Evolutionary conservation across 176 grass and related monocot genomes (phyloP).

Genomic region (Hsuehochloa calcarea): DNA sequence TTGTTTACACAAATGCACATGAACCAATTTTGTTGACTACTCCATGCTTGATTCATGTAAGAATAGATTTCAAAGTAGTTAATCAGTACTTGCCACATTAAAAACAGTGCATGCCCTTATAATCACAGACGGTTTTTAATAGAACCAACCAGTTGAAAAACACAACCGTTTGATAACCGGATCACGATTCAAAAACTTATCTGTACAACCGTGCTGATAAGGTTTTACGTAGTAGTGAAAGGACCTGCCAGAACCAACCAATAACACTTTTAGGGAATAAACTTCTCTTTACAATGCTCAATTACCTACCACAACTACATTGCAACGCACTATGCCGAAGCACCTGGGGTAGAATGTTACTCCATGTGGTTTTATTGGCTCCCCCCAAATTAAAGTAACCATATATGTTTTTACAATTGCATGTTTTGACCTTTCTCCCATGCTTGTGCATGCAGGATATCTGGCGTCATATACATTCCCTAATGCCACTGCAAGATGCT

Average conservation of each 20-base stretch:
- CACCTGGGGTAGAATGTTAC: not conserved
- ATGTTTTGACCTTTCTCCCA: not conserved
- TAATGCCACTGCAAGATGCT: not conserved
- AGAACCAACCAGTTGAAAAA: too few species aligned
- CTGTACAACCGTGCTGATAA: too few species aligned
- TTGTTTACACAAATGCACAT: not conserved
- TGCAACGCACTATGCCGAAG: not conserved
- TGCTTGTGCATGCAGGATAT: constrained; percentile 12
- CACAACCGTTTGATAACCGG: too few species aligned
- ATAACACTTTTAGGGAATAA: not conserved
- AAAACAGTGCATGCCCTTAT: too few species aligned
- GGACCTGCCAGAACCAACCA: too few species aligned
- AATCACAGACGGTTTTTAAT: too few species aligned
- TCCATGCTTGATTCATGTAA: not conserved
- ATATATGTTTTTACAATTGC: not conserved
- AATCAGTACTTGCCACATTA: too few species aligned
- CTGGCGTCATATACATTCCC: not conserved
- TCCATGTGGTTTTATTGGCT: not conserved
- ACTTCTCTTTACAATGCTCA: not conserved
- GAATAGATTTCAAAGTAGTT: not conserved
- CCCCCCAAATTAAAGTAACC: not conserved
- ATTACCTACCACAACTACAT: not conserved
- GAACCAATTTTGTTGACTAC: not conserved
- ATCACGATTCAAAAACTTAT: too few species aligned
- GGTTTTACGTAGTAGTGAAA: too few species aligned